Evolutionary conservation across 2,329 filamentous ascomycete species (phyloP).

Genomic region (Fusarium lateritium): DNA sequence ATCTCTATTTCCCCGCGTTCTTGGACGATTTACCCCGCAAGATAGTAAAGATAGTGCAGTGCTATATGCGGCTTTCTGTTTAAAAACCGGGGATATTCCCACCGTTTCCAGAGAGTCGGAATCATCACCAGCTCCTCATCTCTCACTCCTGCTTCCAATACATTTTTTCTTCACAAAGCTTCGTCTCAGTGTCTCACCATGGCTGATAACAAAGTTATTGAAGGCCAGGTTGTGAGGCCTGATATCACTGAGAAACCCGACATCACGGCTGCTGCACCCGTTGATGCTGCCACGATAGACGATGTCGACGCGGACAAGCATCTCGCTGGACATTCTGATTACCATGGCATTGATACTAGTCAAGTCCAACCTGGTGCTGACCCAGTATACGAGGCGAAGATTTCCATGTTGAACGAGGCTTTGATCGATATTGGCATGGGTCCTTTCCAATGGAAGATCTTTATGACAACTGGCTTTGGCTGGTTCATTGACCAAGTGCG

Average conservation of each 20-base stretch:
- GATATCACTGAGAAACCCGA: not conserved
- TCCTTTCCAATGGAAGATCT: conserved; percentile 33
- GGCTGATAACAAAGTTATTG: not conserved
- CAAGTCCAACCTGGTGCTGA: conserved; percentile 29
- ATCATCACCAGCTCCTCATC: not conserved
- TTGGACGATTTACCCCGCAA: not conserved
- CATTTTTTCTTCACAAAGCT: not conserved
- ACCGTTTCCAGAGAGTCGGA: not conserved
- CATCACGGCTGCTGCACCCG: not conserved
- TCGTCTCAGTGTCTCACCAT: not conserved
- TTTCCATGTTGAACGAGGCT: conserved; percentile 46
- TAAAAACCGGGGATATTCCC: not conserved
- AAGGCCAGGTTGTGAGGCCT: not conserved
- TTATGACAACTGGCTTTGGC: conserved; percentile 46
- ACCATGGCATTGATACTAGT: conserved; percentile 43
- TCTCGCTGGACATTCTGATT: not conserved
- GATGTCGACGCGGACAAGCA: not conserved
- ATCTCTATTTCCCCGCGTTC: not conserved
- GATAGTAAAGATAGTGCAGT: not conserved
- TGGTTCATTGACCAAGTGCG: conserved; percentile 40
- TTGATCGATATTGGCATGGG: conserved; percentile 47
- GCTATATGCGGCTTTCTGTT: not conserved
- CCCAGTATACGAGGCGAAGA: conserved; percentile 40
- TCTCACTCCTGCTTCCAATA: not conserved
- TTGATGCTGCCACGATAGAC: not conserved